These are phyloP conservation scores for Fusarium irregulare DNA, from an alignment of 2,329 filamentous ascomycete species.

Conservation along the genomic window DNA sequence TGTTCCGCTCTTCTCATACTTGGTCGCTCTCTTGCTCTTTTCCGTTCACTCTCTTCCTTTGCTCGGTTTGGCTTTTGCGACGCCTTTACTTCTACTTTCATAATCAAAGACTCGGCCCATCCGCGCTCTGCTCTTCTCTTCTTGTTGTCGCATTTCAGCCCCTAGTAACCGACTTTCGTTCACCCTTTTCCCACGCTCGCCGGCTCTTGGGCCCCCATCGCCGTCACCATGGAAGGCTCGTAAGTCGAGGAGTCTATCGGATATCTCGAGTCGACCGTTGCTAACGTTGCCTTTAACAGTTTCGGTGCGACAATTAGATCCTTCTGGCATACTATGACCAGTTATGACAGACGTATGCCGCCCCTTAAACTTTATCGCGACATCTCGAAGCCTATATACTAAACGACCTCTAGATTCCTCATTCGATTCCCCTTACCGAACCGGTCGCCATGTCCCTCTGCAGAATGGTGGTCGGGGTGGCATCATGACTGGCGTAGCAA, in stretches of 20 bases:
- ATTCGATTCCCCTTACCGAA: conserved; percentile 92
- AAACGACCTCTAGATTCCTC: conserved; percentile 75
- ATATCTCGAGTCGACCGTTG: not conserved
- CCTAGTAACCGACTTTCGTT: conserved; percentile 30
- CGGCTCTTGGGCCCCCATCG: conserved; percentile 37
- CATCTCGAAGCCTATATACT: conserved; percentile 18
- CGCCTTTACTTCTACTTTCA: conserved; percentile 5
- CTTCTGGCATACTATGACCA: conserved; percentile 94
- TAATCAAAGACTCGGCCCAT: conserved; percentile 32
- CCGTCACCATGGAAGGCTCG: conserved; percentile 48
- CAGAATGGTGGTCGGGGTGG: conserved; percentile 83
- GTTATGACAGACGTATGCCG: conserved; percentile 72
- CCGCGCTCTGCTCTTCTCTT: conserved; percentile 16
- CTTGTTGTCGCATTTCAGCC: conserved; percentile 20
- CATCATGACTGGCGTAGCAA: conserved; percentile 87
- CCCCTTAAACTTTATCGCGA: conserved; percentile 8
- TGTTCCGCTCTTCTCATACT: not conserved
- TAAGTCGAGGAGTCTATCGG: conserved; percentile 36
- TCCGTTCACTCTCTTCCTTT: conserved; percentile 19
- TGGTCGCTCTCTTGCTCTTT: conserved; percentile 18
- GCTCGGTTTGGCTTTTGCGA: conserved; percentile 13
- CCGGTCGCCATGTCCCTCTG: conserved; percentile 89
- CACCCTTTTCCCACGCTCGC: conserved; percentile 30
- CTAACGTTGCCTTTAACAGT: conserved; percentile 54
- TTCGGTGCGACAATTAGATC: conserved; percentile 81